phyloP scores from a whole-genome alignment of 2,329 filamentous ascomycete species.

The Aspergillus novofumigatus region DNA sequence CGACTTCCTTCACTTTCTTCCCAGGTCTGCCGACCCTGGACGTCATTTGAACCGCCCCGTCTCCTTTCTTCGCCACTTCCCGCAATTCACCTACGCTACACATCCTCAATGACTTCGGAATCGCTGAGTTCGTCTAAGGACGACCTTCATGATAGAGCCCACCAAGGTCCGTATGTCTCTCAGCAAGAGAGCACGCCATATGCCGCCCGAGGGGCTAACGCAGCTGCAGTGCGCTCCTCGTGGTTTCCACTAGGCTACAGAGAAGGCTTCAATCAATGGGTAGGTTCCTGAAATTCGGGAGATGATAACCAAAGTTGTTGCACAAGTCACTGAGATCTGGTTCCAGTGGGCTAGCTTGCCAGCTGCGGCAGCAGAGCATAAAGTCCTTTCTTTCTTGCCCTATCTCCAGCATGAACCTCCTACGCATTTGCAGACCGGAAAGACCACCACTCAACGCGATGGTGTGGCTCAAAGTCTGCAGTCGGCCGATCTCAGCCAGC shows the following conservation, averaged over 20 bases:
- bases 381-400: constrained; percentile 80
- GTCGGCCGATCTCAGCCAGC: constrained; percentile 33
- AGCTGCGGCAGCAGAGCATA: constrained; percentile 78
- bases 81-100: constrained; percentile 14
- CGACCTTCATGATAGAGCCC: constrained; percentile 20
- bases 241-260: constrained; percentile 88
- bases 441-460: constrained; percentile 24
- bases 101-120: constrained; percentile 35
- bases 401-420: constrained; percentile 67
- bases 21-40: constrained; percentile 24
- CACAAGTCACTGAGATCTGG: constrained; percentile 15
- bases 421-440: constrained; percentile 61
- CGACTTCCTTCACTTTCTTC: constrained; percentile 18
- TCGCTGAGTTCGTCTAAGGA: constrained; percentile 30
- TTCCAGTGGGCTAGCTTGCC: constrained; percentile 78
- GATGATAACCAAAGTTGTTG: constrained; percentile 4
- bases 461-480: constrained; percentile 29
- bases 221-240: constrained; percentile 28
- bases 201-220: constrained; percentile 29
- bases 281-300: constrained; percentile 40
- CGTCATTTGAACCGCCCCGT: constrained; percentile 15
- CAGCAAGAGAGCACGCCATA: constrained; percentile 23
- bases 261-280: constrained; percentile 89
- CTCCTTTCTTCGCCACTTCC: constrained; percentile 11
- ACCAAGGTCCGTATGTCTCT: constrained; percentile 15